Percentiles rank a stretch among this genome's conserved stretches.
phyloP scores from a whole-genome alignment of 208 protist genomes.

The Acanthamoeba castellanii region DNA sequence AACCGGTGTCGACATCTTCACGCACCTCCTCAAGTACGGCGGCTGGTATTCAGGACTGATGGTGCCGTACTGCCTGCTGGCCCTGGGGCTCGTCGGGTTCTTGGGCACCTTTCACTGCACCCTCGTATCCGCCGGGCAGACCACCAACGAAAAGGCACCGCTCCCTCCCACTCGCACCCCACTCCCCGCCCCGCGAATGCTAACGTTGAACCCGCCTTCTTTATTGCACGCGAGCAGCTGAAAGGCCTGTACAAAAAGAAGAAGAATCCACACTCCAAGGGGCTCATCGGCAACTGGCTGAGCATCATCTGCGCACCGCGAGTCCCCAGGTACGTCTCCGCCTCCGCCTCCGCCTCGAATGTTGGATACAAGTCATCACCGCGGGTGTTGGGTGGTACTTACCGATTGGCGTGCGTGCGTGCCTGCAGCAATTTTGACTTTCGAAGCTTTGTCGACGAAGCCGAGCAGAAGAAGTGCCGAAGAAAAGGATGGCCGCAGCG shows the following conservation, averaged over 20 bases:
- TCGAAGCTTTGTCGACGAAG: neutral
- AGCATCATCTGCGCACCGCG: neutral
- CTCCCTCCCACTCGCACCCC: neutral
- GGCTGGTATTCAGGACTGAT: slow-evolving; percentile 38
- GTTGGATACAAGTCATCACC: neutral
- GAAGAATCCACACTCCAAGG: slow-evolving; percentile 66
- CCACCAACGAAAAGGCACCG: slow-evolving; percentile 80
- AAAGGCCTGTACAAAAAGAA: slow-evolving; percentile 72
- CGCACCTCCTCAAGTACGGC: slow-evolving; percentile 46
- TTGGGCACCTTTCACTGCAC: slow-evolving; percentile 78
- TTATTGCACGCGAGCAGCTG: neutral
- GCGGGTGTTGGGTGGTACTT: neutral
- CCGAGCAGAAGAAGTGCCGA: slow-evolving; percentile 61
- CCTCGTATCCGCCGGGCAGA: slow-evolving; percentile 72
- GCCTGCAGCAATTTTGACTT: slow-evolving; percentile 36
- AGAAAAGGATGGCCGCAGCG: slow-evolving; percentile 12
- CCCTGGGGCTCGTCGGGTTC: slow-evolving; percentile 76
- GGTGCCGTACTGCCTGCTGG: slow-evolving; percentile 73
- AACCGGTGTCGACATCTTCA: slow-evolving; percentile 6
- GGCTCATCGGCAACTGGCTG: slow-evolving; percentile 22
- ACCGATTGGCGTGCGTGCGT: neutral
- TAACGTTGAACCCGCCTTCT: neutral
- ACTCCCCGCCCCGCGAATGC: neutral
- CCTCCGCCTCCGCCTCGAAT: no score
- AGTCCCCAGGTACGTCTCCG: neutral